Conservation (phyloP, 257 asterid species). For the Solanum gracilifrons region DNA sequence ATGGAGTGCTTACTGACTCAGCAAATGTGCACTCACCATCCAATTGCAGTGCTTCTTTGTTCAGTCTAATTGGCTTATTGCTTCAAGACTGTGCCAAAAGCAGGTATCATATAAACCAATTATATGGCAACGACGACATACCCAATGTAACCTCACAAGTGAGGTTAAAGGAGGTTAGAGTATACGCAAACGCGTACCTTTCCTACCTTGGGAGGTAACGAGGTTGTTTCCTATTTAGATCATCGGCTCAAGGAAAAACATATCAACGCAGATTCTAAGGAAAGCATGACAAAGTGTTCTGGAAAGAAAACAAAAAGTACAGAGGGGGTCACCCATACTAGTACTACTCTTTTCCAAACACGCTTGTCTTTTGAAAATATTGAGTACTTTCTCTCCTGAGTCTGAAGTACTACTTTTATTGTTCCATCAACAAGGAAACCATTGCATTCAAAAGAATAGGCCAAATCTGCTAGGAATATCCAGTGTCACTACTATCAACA, state of each 20-base stretch:
- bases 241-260: background rate
- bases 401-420: background rate
- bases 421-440: background rate
- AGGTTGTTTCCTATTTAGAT: background rate
- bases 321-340: background rate
- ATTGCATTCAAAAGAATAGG: background rate
- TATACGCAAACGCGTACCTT: background rate
- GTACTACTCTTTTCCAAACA: background rate
- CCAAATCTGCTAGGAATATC: background rate
- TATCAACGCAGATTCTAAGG: background rate
- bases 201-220: background rate
- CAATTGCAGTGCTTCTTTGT: background rate
- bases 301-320: background rate
- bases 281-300: background rate
- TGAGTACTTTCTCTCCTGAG: background rate
- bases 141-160: background rate
- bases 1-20: conserved; percentile 28
- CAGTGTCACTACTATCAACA: background rate
- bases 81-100: background rate
- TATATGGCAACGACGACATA: background rate
- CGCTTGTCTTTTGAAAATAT: background rate
- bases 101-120: background rate
- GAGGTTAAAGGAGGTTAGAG: background rate
- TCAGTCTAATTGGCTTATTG: background rate
- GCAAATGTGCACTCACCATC: conserved; percentile 16